These are phyloP conservation scores for Eimeria acervulina DNA, from an alignment of 169 alveolate species.

Conservation along the genomic window DNA sequence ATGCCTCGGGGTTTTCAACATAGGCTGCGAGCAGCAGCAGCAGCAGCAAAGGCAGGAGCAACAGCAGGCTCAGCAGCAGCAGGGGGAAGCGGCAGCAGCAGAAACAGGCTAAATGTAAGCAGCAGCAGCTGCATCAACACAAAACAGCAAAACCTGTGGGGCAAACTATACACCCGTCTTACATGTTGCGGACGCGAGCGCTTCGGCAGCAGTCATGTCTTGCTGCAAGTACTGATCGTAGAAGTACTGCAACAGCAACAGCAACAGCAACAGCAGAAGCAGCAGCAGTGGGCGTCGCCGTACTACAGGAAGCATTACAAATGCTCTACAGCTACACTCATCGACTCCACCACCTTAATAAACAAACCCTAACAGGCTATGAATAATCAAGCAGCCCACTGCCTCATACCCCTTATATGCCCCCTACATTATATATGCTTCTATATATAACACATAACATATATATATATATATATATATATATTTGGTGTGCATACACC, in stretches of 20 bases:
- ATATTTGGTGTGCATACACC: too few species aligned
- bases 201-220: constrained; percentile 77
- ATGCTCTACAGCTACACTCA: neutral
- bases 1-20: constrained; percentile 77
- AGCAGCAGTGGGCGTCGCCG: neutral
- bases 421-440: too few species aligned
- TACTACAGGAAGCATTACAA: neutral
- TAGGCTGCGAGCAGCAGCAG: constrained; percentile 65
- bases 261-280: neutral
- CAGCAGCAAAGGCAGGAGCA: neutral
- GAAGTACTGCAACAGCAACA: constrained; percentile 72
- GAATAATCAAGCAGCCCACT: too few species aligned
- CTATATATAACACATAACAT: too few species aligned
- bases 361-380: neutral
- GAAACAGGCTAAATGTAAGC: neutral
- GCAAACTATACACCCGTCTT: neutral
- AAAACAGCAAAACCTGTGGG: neutral
- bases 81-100: neutral
- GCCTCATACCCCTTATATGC: too few species aligned
- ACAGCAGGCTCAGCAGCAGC: neutral
- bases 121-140: neutral
- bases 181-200: constrained; percentile 82
- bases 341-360: neutral
- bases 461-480: too few species aligned
- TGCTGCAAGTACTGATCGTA: constrained; percentile 79